Conservation (phyloP, 495 filamentous ascomycete genomes). For the Mycothermus thermophilus region DNA sequence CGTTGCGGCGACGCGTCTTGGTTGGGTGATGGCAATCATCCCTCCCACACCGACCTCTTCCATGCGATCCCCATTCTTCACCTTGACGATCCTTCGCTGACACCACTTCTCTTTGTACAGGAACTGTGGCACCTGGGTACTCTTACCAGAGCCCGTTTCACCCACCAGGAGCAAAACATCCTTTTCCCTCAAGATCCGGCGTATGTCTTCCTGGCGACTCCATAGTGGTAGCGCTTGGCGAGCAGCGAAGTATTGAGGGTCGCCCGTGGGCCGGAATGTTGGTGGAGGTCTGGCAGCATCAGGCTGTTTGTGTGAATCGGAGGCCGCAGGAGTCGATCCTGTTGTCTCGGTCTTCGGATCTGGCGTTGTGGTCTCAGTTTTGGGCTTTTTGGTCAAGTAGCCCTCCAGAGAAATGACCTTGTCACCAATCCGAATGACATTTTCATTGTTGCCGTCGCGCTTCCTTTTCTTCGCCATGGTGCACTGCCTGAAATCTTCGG, state of each 20-base stretch:
- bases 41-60: slow-evolving; percentile 52
- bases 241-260: slow-evolving; percentile 21
- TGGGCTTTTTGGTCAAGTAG: slow-evolving; percentile 24
- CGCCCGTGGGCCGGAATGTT: slow-evolving; percentile 6
- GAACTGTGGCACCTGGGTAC: slow-evolving; percentile 92
- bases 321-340: slow-evolving; percentile 1
- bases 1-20: slow-evolving; percentile 86
- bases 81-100: slow-evolving; percentile 37
- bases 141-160: slow-evolving; percentile 93
- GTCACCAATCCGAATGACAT: slow-evolving; percentile 24
- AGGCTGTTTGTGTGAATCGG: not conserved
- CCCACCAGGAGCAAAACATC: slow-evolving; percentile 79
- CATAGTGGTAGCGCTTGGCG: slow-evolving; percentile 69
- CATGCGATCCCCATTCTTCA: slow-evolving; percentile 23
- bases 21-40: slow-evolving; percentile 90
- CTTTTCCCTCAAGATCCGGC: slow-evolving; percentile 45
- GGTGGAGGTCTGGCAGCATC: not conserved
- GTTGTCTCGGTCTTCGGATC: too few relatives aligned
- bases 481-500: too few relatives aligned
- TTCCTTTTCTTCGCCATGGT: too few relatives aligned
- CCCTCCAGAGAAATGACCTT: slow-evolving; percentile 28
- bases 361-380: slow-evolving; percentile 8
- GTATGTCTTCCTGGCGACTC: slow-evolving; percentile 54
- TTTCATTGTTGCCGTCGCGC: not conserved
- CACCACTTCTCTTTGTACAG: slow-evolving; percentile 72